Conservation (phyloP, 352 stramenopile species). For the Sclerospora graminicola region DNA sequence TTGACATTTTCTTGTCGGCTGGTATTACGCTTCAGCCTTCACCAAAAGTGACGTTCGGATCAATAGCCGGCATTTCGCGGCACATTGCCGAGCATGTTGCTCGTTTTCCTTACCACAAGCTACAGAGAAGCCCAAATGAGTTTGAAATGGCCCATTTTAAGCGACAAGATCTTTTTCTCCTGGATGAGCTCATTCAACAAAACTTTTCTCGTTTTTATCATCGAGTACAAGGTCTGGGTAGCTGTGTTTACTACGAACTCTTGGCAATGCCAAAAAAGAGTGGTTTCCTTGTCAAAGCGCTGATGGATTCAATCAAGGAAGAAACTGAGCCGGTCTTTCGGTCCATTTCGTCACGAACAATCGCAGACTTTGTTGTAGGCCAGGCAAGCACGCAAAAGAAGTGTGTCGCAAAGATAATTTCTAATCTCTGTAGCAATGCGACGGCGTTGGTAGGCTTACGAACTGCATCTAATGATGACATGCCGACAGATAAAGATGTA, state of each 20-base stretch:
- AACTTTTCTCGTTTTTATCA: constrained; percentile 38
- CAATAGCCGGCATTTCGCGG: constrained; percentile 37
- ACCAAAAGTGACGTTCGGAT: constrained; percentile 3
- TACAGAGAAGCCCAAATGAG: constrained; percentile 19
- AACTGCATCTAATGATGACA: constrained; percentile 2
- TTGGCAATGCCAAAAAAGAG: constrained; percentile 50
- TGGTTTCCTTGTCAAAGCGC: constrained; percentile 63
- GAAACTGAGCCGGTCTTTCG: constrained; percentile 40
- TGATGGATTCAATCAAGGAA: constrained; percentile 74
- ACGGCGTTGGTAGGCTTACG: constrained; percentile 23
- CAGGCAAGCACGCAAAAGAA: constrained; percentile 48
- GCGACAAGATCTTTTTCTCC: constrained; percentile 70
- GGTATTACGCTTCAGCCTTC: constrained; percentile 19
- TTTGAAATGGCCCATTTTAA: constrained; percentile 71
- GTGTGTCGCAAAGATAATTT: constrained; percentile 68
- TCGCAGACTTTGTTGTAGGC: constrained; percentile 47
- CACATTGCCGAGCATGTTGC: constrained; percentile 52
- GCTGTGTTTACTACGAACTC: constrained; percentile 43
- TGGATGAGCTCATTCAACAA: constrained; percentile 61
- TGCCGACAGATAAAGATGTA: background rate
- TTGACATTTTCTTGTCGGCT: constrained; percentile 32
- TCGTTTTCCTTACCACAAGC: constrained; percentile 36
- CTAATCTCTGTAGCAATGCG: constrained; percentile 66
- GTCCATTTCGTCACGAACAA: constrained; percentile 28
- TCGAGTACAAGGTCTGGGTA: constrained; percentile 53